phyloP scores from a whole-genome alignment of 306 rosid genomes.

The Styphnolobium japonicum region DNA sequence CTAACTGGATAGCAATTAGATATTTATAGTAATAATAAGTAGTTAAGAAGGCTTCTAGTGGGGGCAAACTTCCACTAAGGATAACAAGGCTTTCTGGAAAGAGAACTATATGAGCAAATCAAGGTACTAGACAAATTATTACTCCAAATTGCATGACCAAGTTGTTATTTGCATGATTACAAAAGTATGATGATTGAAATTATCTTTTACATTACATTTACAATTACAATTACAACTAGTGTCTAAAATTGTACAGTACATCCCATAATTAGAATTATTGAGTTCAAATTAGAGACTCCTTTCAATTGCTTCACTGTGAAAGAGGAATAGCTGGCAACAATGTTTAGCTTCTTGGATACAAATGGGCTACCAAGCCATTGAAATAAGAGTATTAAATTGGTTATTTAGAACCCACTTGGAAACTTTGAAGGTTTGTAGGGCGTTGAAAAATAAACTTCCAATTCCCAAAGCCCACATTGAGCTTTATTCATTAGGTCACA shows the following conservation, averaged over 20 bases:
- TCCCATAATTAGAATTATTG: background rate
- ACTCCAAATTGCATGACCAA: slow-evolving; percentile 21
- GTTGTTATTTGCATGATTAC: slow-evolving; percentile 24
- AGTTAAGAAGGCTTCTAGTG: background rate
- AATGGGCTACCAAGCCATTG: background rate
- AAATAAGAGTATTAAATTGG: slow-evolving; percentile 4
- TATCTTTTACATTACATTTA: background rate
- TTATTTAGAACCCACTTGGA: slow-evolving; percentile 1
- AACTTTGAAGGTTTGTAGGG: background rate
- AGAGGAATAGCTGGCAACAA: slow-evolving; percentile 4
- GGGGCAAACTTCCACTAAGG: background rate
- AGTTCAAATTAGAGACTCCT: background rate
- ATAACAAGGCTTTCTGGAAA: background rate
- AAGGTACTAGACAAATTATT: background rate
- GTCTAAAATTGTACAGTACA: background rate
- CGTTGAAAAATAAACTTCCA: background rate
- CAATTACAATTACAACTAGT: slow-evolving; percentile 14
- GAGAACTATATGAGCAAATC: background rate
- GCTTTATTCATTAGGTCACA: background rate
- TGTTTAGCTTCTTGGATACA: slow-evolving; percentile 24
- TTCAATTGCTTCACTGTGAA: slow-evolving; percentile 19
- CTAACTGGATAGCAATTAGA: background rate
- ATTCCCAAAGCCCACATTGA: background rate
- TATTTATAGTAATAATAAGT: background rate
- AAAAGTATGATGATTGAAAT: background rate